Evolutionary conservation across 2,329 filamentous ascomycete genomes (phyloP), one percentile per base, ranked within the genome.

Genomic region (Aspergillus candidus): DNA sequence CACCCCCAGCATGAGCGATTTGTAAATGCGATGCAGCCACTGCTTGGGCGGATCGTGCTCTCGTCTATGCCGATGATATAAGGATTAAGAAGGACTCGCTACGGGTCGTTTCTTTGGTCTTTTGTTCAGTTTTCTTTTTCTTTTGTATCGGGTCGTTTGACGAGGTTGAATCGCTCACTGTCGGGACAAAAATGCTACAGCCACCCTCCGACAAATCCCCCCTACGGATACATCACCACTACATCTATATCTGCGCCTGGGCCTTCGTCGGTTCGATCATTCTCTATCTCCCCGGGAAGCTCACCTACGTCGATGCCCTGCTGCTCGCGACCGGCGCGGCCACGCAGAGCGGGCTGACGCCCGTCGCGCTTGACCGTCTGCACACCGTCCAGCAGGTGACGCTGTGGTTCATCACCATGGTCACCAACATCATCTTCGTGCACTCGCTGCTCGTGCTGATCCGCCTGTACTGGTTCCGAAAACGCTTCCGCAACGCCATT

Each of bases 381-480:
- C 82, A 79, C 53, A 82, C 79, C 2, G 84, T 82, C 49, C 83
- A 86, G 60, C 84, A 91, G 67, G 61, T 85, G 37, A 76, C 84
- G 38, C 69, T 93, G 31, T 88, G 83, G 58, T 54, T 88, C 8
- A 73, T 86, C 36, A 72, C 83, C 4, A 82, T 88, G 75, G 57
- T 86, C n/a, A 80, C 83, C 17, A 93, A 87, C 47, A 88, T 88
- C 0, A 90, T 94, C 46, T 82, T 84, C 34, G 81, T 94, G 56
- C 82, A 93, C 60, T 81, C 85, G 1, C 84, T 80, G 40, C 88
- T 97, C 30, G 91, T 97, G 10, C 88, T 94, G 54, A 75, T 96
- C 7, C 84, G 91, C 27, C 73, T 97, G 2, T 94, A 94, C 67
- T 97, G 89, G 90, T 97, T 97, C 62, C 89, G 96, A 67, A 94